Evolutionary conservation across 257 asterid species (phyloP).

Genomic region (Rubia yunnanensis): DNA sequence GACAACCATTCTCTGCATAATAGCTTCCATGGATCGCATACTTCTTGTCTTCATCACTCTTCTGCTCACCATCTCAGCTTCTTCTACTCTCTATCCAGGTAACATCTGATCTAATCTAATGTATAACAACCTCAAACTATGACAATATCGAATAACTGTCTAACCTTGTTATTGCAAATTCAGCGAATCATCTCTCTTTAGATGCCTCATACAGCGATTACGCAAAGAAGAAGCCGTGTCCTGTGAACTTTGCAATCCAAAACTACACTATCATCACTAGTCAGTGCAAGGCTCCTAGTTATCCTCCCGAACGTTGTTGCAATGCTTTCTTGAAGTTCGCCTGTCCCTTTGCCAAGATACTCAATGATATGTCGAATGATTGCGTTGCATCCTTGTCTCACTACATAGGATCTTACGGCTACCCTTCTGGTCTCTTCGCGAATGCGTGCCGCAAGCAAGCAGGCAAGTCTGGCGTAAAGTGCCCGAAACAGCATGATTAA

Average conservation of each 20-base stretch:
- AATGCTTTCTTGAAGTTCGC: conserved; percentile 37
- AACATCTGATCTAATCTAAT: not conserved
- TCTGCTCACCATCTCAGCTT: conserved; percentile 29
- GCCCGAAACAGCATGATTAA: too few species aligned
- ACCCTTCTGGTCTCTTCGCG: conserved; percentile 67
- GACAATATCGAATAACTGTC: too few species aligned
- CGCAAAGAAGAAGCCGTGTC: conserved; percentile 60
- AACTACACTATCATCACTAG: conserved; percentile 64
- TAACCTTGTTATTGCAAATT: not conserved
- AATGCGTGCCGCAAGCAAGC: conserved; percentile 35
- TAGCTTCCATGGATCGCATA: conserved; percentile 25
- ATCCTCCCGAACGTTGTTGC: conserved; percentile 45
- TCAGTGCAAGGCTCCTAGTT: conserved; percentile 75
- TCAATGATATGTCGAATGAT: conserved; percentile 50
- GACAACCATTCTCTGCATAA: too few species aligned
- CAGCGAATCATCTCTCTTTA: conserved; percentile 8
- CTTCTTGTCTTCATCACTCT: conserved; percentile 27
- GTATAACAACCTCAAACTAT: too few species aligned
- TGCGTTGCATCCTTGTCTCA: conserved; percentile 74
- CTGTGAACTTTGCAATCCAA: conserved; percentile 51
- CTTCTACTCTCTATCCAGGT: conserved; percentile 59
- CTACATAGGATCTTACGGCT: conserved; percentile 64
- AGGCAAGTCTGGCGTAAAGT: conserved; percentile 40
- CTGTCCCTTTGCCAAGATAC: conserved; percentile 34
- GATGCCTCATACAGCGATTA: conserved; percentile 37